A percentile compares a stretch with the other conserved stretches of the same genome.
phyloP scores from a whole-genome alignment of 371 early-diverging fungal species.

The Actinomortierella ambigua region DNA sequence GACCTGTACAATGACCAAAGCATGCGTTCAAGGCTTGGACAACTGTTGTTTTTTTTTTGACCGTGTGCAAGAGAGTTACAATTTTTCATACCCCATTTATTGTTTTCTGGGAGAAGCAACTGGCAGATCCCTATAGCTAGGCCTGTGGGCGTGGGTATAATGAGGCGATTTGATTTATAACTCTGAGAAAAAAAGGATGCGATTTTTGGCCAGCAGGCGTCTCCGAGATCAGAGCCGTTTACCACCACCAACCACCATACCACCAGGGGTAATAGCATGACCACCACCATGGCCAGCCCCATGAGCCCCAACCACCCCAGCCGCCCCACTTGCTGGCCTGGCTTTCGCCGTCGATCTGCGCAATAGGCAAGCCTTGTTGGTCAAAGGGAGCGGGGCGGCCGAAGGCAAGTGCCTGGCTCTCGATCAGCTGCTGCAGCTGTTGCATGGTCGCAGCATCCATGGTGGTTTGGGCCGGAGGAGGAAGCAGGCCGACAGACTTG shows the following conservation, averaged over 20 bases:
- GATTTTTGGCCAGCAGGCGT: too few relatives aligned
- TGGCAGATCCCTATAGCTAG: too few relatives aligned
- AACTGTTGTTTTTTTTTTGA: too few relatives aligned
- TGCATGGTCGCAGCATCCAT: background rate
- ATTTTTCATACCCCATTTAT: too few relatives aligned
- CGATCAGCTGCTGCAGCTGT: too few relatives aligned
- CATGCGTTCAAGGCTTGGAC: too few relatives aligned
- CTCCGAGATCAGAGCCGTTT: background rate
- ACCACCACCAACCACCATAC: constrained; percentile 1
- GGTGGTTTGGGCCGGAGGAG: background rate
- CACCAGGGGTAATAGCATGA: constrained; percentile 7
- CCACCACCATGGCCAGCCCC: constrained; percentile 12
- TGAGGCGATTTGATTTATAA: too few relatives aligned
- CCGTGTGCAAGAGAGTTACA: too few relatives aligned
- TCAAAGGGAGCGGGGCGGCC: background rate
- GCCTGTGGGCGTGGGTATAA: too few relatives aligned
- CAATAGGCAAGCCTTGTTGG: background rate
- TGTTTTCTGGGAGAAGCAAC: too few relatives aligned
- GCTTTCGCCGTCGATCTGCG: background rate
- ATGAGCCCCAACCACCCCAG: constrained; percentile 6
- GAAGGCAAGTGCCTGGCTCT: background rate
- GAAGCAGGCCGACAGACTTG: background rate
- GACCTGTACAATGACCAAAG: background rate
- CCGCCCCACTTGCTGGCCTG: constrained; percentile 15
- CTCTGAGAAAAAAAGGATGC: background rate